Evolutionary conservation across 148 eudicot genomes (phyloP).

Genomic region (Amaranthus palmeri): DNA sequence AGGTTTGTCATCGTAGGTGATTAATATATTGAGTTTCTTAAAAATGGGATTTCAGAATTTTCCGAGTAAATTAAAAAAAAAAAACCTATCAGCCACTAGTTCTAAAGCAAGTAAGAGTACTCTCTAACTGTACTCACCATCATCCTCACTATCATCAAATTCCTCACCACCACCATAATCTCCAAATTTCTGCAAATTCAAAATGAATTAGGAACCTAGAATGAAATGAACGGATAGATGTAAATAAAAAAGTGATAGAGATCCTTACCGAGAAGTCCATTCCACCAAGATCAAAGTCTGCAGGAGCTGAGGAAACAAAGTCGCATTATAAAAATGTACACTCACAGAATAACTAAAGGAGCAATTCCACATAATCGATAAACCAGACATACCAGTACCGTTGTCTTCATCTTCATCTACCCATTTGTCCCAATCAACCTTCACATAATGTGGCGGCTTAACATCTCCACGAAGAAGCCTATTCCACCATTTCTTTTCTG

Average conservation of each 20-base stretch:
- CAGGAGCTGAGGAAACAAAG: conserved; percentile 42
- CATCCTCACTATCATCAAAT: conserved; percentile 64
- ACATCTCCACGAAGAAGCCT: conserved; percentile 66
- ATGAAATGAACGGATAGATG: neutral
- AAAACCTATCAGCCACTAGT: no score
- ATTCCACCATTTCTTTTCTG: conserved; percentile 83
- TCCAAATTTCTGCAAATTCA: conserved; percentile 65
- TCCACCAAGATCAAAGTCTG: conserved; percentile 70
- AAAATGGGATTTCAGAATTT: no score
- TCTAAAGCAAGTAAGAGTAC: no score
- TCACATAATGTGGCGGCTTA: conserved; percentile 80
- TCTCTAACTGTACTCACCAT: conserved; percentile 15
- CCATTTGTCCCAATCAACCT: conserved; percentile 99
- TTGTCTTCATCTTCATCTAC: conserved; percentile 89
- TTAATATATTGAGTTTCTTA: no score
- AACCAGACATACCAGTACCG: conserved; percentile 7
- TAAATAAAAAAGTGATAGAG: neutral
- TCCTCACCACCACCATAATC: conserved; percentile 64
- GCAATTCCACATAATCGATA: neutral
- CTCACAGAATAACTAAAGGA: neutral
- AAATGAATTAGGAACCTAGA: conserved; percentile 7
- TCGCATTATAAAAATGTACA: neutral
- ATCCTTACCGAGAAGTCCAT: conserved; percentile 94
- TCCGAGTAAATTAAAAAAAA: no score
- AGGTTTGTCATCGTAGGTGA: no score